Evolutionary conservation across 169 alveolate genomes (phyloP).

Genomic region (Neospora caninum): DNA sequence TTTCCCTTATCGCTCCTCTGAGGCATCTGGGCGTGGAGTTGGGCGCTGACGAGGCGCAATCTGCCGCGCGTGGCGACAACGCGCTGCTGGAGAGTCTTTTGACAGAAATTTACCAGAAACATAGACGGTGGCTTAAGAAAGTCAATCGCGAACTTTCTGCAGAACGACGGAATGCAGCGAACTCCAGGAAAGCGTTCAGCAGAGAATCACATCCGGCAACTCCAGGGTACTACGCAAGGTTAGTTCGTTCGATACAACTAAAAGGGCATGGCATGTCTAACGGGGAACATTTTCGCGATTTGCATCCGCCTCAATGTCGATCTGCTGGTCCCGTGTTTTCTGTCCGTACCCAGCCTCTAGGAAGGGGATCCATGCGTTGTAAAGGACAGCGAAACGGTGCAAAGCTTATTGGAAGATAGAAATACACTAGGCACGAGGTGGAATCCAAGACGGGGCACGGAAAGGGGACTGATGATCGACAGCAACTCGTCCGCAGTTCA

Average conservation of each 20-base stretch:
- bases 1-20: neutral
- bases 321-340: too few relatives aligned
- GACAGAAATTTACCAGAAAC: neutral
- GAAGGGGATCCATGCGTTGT: too few relatives aligned
- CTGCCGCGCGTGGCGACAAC: neutral
- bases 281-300: too few relatives aligned
- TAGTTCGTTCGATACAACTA: neutral
- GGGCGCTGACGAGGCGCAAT: neutral
- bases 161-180: neutral
- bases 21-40: neutral
- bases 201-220: neutral
- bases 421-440: too few relatives aligned
- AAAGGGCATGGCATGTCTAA: too few relatives aligned
- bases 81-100: neutral
- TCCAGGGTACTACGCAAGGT: neutral
- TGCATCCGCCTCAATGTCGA: too few relatives aligned
- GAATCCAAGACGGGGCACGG: too few relatives aligned
- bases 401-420: too few relatives aligned
- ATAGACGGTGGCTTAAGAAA: neutral
- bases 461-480: too few relatives aligned
- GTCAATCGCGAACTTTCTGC: slow-evolving; percentile 4
- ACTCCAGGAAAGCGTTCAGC: neutral
- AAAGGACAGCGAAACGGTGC: too few relatives aligned
- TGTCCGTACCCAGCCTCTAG: too few relatives aligned
- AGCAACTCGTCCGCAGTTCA: too few relatives aligned